Percentiles rank a stretch among this genome's conserved stretches.
These are phyloP conservation scores for Heliocybe sulcata DNA, from an alignment of 1,284 basidiomycete genomes.

Conservation along the genomic window DNA sequence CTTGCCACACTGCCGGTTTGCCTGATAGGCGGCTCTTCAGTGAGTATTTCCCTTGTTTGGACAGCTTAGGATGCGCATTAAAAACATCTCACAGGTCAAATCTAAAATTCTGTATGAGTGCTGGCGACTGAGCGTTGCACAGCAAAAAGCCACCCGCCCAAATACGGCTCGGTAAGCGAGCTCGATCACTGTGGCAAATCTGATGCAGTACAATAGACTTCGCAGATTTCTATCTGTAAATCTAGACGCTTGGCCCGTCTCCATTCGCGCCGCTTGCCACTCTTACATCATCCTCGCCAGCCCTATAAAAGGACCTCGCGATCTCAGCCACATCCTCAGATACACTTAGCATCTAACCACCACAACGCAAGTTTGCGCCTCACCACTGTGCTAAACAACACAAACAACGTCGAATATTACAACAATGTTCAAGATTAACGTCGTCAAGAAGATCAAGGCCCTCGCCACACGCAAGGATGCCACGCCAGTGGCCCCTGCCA, in stretches of 20 bases:
- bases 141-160: no score
- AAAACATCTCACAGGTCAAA: no score
- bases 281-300: background rate
- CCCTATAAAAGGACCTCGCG: background rate
- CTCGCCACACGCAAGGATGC: background rate
- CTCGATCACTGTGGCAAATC: background rate
- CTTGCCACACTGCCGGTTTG: no score
- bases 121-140: no score
- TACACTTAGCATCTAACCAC: background rate
- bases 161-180: no score
- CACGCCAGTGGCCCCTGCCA: background rate
- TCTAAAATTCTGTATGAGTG: no score
- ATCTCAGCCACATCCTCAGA: background rate
- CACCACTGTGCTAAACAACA: background rate
- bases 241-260: background rate
- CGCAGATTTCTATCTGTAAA: background rate
- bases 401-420: background rate
- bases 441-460: background rate
- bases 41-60: no score
- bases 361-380: background rate
- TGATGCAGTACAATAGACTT: background rate
- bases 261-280: no score
- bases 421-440: background rate
- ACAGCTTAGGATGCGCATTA: no score
- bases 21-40: no score